Evolutionary conservation across 108 stramenopile genomes (phyloP).

Genomic region (Skeletonema potamos): DNA sequence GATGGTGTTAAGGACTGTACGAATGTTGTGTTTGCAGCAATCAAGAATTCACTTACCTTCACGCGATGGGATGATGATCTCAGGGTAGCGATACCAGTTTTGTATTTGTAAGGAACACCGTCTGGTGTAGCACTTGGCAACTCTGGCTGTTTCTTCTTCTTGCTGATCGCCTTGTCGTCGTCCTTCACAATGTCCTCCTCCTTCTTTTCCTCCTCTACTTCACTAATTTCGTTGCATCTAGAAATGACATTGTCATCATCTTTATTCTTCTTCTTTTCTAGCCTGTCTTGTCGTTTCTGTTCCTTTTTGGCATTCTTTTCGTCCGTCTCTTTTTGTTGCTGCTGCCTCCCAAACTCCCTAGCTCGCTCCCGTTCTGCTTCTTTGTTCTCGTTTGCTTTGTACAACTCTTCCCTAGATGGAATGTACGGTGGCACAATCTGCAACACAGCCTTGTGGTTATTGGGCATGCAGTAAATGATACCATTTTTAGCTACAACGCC

Average conservation of each 20-base stretch:
- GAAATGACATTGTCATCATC: not conserved
- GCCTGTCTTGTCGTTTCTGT: slow-evolving; percentile 15
- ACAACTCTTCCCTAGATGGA: slow-evolving; percentile 36
- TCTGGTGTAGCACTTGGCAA: slow-evolving; percentile 14
- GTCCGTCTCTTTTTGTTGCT: slow-evolving; percentile 12
- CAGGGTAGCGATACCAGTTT: slow-evolving; percentile 77
- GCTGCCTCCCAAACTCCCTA: slow-evolving; percentile 7
- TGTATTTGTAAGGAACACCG: slow-evolving; percentile 51
- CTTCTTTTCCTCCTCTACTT: not conserved
- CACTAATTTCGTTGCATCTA: not conserved
- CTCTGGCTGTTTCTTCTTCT: not conserved
- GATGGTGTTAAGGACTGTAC: not conserved
- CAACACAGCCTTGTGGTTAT: slow-evolving; percentile 76
- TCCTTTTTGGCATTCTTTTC: slow-evolving; percentile 26
- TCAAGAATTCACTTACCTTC: slow-evolving; percentile 15
- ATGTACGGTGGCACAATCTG: slow-evolving; percentile 63
- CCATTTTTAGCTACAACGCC: slow-evolving; percentile 73
- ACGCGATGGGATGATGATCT: slow-evolving; percentile 84
- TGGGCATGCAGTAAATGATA: slow-evolving; percentile 73
- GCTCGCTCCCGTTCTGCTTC: slow-evolving; percentile 27
- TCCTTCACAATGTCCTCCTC: not conserved
- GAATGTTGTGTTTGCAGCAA: not conserved
- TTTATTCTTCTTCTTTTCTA: slow-evolving; percentile 22
- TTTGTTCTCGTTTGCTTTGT: slow-evolving; percentile 23
- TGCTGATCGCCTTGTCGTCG: not conserved